These are phyloP conservation scores for Backusella liffmaniae DNA, from an alignment of 192 early-diverging fungal species.

Conservation along the genomic window DNA sequence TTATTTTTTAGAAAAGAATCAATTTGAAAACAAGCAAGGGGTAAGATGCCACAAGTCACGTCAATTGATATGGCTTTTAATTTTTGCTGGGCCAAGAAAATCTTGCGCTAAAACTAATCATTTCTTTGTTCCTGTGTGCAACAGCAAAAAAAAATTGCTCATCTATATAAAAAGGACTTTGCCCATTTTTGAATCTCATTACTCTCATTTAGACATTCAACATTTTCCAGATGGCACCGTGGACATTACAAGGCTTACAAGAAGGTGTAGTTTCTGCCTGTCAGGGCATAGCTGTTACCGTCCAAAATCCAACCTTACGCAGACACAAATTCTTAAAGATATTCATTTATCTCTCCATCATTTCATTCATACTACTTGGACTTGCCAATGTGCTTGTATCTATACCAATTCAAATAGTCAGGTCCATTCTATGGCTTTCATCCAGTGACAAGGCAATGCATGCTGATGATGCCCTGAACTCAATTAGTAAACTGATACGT, in stretches of 20 bases:
- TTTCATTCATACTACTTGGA: conserved; percentile 40
- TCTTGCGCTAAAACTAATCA: background rate
- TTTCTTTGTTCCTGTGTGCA: background rate
- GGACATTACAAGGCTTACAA: conserved; percentile 38
- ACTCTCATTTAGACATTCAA: conserved; percentile 1
- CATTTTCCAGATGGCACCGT: conserved; percentile 13
- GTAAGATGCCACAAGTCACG: background rate
- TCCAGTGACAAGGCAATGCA: conserved; percentile 8
- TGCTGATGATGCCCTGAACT: conserved; percentile 3
- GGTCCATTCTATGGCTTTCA: conserved; percentile 31
- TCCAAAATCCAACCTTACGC: conserved; percentile 47
- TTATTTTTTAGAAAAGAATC: background rate
- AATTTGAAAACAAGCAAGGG: background rate
- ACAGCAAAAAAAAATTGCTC: background rate
- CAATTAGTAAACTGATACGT: background rate
- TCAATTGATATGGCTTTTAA: background rate
- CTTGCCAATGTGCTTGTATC: conserved; percentile 46
- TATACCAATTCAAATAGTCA: conserved; percentile 40
- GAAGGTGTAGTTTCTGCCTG: conserved; percentile 42
- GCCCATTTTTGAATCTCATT: conserved; percentile 1
- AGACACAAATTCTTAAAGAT: conserved; percentile 41
- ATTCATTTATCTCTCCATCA: conserved; percentile 36
- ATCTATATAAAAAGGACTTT: background rate
- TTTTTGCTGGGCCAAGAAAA: background rate
- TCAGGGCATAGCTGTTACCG: conserved; percentile 41